These are phyloP conservation scores for Zygosaccharomyces sapae DNA, from an alignment of 1,139 yeast species.

Conservation along the genomic window DNA sequence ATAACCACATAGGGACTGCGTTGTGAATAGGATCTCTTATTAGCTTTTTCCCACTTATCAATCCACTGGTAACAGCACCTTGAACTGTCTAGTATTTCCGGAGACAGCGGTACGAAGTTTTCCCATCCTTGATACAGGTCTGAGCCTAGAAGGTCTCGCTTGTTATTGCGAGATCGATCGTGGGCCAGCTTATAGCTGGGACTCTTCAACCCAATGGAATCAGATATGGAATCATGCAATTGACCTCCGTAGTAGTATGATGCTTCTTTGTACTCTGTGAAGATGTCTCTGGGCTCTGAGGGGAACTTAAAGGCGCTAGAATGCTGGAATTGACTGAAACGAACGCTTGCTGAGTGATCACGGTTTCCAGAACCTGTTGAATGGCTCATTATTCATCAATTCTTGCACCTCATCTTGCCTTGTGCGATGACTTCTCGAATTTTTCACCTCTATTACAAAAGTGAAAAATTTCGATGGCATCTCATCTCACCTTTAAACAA, in stretches of 20 bases:
- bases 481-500: background rate
- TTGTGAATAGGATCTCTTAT: constrained; percentile 8
- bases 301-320: constrained; percentile 6
- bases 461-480: background rate
- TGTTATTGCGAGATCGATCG: constrained; percentile 10
- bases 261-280: constrained; percentile 9
- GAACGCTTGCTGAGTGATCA: background rate
- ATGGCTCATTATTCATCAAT: background rate
- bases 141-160: constrained; percentile 21
- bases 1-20: constrained; percentile 20
- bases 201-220: background rate
- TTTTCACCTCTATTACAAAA: background rate
- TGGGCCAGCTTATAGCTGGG: constrained; percentile 6
- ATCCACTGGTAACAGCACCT: constrained; percentile 26
- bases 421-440: background rate
- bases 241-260: constrained; percentile 10
- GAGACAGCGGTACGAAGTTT: constrained; percentile 21
- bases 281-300: constrained; percentile 4
- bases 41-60: constrained; percentile 9
- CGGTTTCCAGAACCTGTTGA: background rate
- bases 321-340: constrained; percentile 7
- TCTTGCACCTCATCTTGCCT: background rate
- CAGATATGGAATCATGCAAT: background rate
- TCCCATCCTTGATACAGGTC: constrained; percentile 24
- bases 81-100: constrained; percentile 21